A percentile compares a stretch with the other conserved stretches of the same genome.
Evolutionary conservation across 768 basidiomycete species (phyloP).

Genomic region (Mycena filopes): DNA sequence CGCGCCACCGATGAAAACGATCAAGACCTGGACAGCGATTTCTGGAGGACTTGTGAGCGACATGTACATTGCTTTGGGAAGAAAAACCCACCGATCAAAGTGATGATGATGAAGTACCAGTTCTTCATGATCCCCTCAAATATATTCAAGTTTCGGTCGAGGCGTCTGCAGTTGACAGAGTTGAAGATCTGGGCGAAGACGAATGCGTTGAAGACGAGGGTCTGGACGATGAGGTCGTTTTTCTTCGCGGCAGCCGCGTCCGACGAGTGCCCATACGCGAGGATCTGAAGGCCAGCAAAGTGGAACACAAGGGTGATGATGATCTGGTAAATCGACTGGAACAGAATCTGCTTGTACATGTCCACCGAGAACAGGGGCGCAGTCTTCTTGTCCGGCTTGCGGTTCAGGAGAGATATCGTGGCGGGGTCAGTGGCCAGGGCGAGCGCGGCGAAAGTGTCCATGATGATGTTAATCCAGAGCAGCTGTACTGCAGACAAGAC

Average conservation of each 20-base stretch:
- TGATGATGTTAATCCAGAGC: conserved; percentile 98
- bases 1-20: conserved; percentile 90
- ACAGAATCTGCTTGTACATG: conserved; percentile 97
- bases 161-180: conserved; percentile 88
- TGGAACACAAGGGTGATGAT: conserved; percentile 88
- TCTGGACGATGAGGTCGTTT: conserved; percentile 68
- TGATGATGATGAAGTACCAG: conserved; percentile 86
- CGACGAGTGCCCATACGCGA: conserved; percentile 59
- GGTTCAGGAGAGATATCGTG: conserved; percentile 78
- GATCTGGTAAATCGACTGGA: conserved; percentile 91
- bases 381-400: conserved; percentile 90
- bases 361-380: conserved; percentile 90
- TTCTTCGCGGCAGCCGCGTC: conserved; percentile 44
- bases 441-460: conserved; percentile 98
- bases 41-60: conserved; percentile 56
- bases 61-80: neutral
- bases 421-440: conserved; percentile 99
- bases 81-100: conserved; percentile 76
- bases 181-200: conserved; percentile 99
- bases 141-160: conserved; percentile 89
- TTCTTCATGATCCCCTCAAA: conserved; percentile 86
- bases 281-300: conserved; percentile 82
- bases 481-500: conserved; percentile 95
- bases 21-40: conserved; percentile 85
- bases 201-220: conserved; percentile 97